phyloP scores from a whole-genome alignment of 2,329 filamentous ascomycete species.

The Amesomyces nigricolor region DNA sequence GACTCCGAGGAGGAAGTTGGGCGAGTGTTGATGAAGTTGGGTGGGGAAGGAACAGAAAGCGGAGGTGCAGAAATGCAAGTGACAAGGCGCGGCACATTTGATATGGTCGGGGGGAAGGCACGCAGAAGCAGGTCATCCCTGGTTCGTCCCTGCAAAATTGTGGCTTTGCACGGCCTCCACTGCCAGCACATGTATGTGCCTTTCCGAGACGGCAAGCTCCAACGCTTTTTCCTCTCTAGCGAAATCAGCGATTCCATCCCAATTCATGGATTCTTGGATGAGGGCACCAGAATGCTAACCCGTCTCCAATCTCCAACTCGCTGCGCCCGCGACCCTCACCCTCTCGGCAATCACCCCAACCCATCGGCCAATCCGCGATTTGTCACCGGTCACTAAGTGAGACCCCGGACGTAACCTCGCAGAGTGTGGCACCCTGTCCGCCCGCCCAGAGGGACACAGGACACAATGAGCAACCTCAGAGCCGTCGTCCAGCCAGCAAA shows the following conservation, averaged over 20 bases:
- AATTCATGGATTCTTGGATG: too few relatives aligned
- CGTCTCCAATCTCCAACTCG: too few relatives aligned
- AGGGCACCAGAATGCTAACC: background rate
- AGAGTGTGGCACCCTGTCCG: slow-evolving; percentile 18
- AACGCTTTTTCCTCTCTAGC: too few relatives aligned
- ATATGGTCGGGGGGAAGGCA: background rate
- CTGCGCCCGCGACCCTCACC: slow-evolving; percentile 10
- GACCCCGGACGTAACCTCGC: slow-evolving; percentile 21
- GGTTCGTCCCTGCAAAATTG: background rate
- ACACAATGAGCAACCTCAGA: background rate
- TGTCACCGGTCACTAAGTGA: slow-evolving; percentile 16
- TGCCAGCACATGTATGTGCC: too few relatives aligned
- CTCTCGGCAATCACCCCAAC: slow-evolving; percentile 12
- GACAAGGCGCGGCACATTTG: slow-evolving; percentile 6
- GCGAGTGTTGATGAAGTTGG: background rate
- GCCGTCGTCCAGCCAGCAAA: background rate
- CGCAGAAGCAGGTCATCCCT: background rate
- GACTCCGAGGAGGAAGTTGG: background rate
- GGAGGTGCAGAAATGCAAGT: background rate
- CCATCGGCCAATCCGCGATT: slow-evolving; percentile 11
- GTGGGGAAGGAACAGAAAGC: background rate
- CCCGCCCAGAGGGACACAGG: background rate
- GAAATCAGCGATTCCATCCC: too few relatives aligned
- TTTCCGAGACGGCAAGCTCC: too few relatives aligned
- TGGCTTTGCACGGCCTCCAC: slow-evolving; percentile 1